phyloP scores from a whole-genome alignment of 1,284 basidiomycete species.

The Cutaneotrichosporon sp. region DNA sequence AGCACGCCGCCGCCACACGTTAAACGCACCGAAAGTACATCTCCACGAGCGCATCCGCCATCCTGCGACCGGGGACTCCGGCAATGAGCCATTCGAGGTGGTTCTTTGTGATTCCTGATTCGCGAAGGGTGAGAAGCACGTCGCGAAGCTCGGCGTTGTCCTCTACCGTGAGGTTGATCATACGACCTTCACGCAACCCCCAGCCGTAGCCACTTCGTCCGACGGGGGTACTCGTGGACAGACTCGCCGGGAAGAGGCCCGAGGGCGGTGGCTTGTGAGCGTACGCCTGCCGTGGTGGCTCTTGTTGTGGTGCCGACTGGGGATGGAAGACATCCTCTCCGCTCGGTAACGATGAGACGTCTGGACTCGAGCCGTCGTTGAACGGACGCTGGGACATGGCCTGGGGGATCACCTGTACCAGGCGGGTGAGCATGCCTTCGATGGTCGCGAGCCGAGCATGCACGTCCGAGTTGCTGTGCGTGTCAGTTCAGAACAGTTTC shows the following conservation, averaged over 20 bases:
- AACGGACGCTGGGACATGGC: neutral
- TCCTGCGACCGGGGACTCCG: slow-evolving; percentile 44
- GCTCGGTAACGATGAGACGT: slow-evolving; percentile 34
- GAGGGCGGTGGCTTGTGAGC: slow-evolving; percentile 45
- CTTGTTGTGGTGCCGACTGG: slow-evolving; percentile 20
- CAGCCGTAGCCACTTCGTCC: slow-evolving; percentile 41
- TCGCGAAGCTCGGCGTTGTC: slow-evolving; percentile 43
- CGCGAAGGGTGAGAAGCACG: slow-evolving; percentile 44
- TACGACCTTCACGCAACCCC: slow-evolving; percentile 42
- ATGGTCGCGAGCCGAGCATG: slow-evolving; percentile 46
- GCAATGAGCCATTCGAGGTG: slow-evolving; percentile 47
- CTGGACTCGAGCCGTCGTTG: slow-evolving; percentile 29
- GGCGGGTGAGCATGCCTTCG: slow-evolving; percentile 42
- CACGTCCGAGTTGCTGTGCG: slow-evolving; percentile 43
- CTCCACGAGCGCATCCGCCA: slow-evolving; percentile 48
- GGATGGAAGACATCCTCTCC: slow-evolving; percentile 45
- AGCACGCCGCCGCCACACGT: neutral
- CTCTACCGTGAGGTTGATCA: slow-evolving; percentile 35
- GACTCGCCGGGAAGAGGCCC: slow-evolving; percentile 38
- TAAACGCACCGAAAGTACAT: slow-evolving; percentile 43
- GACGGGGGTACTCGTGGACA: slow-evolving; percentile 31
- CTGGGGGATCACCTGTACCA: slow-evolving; percentile 34
- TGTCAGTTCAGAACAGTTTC: neutral
- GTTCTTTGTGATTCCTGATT: slow-evolving; percentile 47
- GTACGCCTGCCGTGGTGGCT: slow-evolving; percentile 26